Evolutionary conservation across 2,329 filamentous ascomycete genomes (phyloP).

Genomic region (Verticillium longisporum): DNA sequence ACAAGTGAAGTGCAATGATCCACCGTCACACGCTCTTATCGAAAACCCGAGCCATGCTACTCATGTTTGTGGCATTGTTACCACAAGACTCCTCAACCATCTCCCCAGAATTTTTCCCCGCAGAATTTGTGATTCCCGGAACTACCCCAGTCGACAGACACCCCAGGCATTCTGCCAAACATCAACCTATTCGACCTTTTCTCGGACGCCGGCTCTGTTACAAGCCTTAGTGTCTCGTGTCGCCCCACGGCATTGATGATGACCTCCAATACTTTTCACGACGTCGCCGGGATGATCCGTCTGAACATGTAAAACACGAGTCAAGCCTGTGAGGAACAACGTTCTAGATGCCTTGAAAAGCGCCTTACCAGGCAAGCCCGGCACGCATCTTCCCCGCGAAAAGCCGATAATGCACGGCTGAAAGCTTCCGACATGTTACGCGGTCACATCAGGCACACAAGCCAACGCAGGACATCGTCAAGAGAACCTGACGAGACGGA

Average conservation of each 20-base stretch:
- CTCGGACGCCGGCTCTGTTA: not conserved
- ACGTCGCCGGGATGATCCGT: not conserved
- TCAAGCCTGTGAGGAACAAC: not conserved
- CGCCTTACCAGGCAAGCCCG: not conserved
- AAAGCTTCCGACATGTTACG: not conserved
- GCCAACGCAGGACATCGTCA: not conserved
- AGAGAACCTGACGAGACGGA: not conserved
- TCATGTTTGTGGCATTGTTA: too few relatives aligned
- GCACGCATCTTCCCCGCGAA: not conserved
- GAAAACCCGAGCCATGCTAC: too few relatives aligned
- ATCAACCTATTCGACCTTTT: not conserved
- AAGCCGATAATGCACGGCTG: not conserved
- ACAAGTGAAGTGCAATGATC: too few relatives aligned
- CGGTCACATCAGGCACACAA: too few relatives aligned
- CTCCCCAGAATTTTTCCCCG: not conserved
- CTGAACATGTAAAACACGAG: not conserved
- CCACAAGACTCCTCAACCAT: not conserved
- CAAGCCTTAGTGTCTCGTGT: not conserved
- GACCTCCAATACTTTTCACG: not conserved
- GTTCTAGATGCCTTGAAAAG: not conserved
- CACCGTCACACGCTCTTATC: too few relatives aligned
- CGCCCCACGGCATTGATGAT: not conserved
- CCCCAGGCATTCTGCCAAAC: not conserved
- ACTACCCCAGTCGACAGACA: not conserved
- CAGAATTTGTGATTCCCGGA: not conserved